Evolutionary conservation across 2,329 filamentous ascomycete species (phyloP), one percentile per base, ranked within the genome.

Genomic region (Fusarium continuum): DNA sequence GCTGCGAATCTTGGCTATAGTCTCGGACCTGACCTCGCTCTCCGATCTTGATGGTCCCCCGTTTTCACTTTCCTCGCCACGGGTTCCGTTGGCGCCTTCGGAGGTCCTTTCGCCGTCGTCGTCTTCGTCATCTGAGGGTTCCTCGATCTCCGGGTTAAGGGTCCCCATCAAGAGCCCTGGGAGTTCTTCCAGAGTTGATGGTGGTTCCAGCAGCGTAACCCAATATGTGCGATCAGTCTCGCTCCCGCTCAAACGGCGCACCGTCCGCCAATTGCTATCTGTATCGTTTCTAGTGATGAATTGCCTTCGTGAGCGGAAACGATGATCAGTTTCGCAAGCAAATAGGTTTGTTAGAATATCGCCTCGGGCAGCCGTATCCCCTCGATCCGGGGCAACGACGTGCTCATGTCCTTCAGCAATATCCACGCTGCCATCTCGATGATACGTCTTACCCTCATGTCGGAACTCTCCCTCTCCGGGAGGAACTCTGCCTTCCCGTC

Each of bases 401-500:
- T 84, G 81, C 38, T 72, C 73, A 19, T 82, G 82, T 8, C 84
- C 85, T 57, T 90, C 85, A 2, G 82, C 77, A 13, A 93, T 78
- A 35, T 88, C 81, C 51, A 90, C 79, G 41, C 90, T 88, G 2
- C 90, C 90, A 59, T 88, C 85, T 5, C 78, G 74, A 45, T 85
- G 83, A 36, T 82, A 78, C n/a, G 82, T 78, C 72, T 93, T 93
- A 52, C 90, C 91, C 66, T 91, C 85, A 41, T 87, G 84, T 10
- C 77, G 81, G 29, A 75, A 63, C 50, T 82, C 82, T 25, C 81
- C 77, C 54, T 91, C 88, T 13, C 85, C 87, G 1, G 82, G 76
- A 3, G 90, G 88, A 16, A 91, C 87, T 51, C 83, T 81, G 2
- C 89, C 89, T 58, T 91, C 89, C 36, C 91, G 87, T 2, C 90